phyloP scores from a whole-genome alignment of 768 basidiomycete species.

The Termitomyces sp. region DNA sequence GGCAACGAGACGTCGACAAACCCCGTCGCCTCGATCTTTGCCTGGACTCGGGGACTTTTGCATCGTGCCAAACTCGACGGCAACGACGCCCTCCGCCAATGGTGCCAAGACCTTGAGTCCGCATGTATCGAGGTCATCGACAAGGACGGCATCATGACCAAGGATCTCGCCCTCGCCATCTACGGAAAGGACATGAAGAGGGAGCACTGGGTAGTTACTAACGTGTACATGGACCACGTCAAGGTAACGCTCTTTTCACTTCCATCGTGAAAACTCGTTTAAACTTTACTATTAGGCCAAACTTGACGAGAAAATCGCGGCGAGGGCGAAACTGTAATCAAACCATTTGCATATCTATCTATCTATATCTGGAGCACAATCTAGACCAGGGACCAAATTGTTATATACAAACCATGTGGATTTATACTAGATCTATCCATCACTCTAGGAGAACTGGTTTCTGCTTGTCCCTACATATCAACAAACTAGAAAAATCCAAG shows the following conservation, averaged over 20 bases:
- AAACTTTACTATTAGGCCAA: conserved; percentile 6
- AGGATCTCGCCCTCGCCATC: conserved; percentile 93
- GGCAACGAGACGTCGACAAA: conserved; percentile 98
- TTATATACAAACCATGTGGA: neutral
- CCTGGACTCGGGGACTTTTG: conserved; percentile 93
- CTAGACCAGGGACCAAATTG: neutral
- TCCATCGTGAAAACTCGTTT: neutral
- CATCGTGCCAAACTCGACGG: conserved; percentile 91
- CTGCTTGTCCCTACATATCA: neutral
- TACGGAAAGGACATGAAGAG: conserved; percentile 88
- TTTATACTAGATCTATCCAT: neutral
- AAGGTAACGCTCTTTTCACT: conserved; percentile 48
- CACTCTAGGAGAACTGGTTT: neutral
- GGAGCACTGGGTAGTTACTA: conserved; percentile 95
- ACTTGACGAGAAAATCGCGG: conserved; percentile 10
- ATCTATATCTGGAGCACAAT: neutral
- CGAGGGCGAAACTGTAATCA: conserved; percentile 9
- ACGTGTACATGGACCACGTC: conserved; percentile 90
- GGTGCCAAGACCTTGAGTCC: conserved; percentile 76
- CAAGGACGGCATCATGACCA: conserved; percentile 89
- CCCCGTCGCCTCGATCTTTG: conserved; percentile 97
- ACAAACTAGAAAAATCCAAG: neutral
- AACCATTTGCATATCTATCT: neutral
- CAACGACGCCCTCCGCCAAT: conserved; percentile 68
- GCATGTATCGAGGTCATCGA: conserved; percentile 93